These are phyloP conservation scores for Canariomyces notabilis DNA, from an alignment of 2,329 filamentous ascomycete species.

Conservation along the genomic window DNA sequence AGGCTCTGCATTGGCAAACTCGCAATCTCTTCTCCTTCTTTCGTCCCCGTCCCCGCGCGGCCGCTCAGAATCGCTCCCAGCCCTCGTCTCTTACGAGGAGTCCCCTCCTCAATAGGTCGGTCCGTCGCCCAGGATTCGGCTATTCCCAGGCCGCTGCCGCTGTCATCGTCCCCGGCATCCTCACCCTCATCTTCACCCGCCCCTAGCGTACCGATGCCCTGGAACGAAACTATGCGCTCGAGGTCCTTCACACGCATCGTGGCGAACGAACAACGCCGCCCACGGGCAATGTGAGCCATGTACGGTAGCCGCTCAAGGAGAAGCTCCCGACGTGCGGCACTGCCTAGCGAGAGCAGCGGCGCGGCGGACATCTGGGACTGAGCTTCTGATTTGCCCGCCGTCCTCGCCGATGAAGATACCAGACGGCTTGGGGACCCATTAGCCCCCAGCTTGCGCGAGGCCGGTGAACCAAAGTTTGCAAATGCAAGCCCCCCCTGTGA, in stretches of 20 bases:
- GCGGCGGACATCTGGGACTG: slow-evolving; percentile 16
- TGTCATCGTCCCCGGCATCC: slow-evolving; percentile 38
- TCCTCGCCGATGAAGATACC: slow-evolving; percentile 9
- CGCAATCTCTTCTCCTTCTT: slow-evolving; percentile 24
- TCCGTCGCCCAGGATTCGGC: slow-evolving; percentile 59
- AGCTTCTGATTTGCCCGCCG: slow-evolving; percentile 12
- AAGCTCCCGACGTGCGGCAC: slow-evolving; percentile 65
- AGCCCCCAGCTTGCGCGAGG: slow-evolving; percentile 7
- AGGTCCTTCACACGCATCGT: slow-evolving; percentile 50
- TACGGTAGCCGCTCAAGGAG: slow-evolving; percentile 85
- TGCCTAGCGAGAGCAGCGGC: slow-evolving; percentile 55
- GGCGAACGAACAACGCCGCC: slow-evolving; percentile 33
- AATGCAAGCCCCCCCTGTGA: not conserved
- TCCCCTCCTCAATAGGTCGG: slow-evolving; percentile 49
- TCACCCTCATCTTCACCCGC: slow-evolving; percentile 40
- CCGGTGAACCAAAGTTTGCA: slow-evolving; percentile 4
- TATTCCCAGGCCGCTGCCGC: slow-evolving; percentile 12
- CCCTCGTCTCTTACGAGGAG: slow-evolving; percentile 41
- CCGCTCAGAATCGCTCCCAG: slow-evolving; percentile 27
- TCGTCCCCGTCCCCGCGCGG: slow-evolving; percentile 19
- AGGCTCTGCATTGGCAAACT: slow-evolving; percentile 57
- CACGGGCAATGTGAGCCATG: slow-evolving; percentile 60
- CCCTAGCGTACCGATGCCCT: slow-evolving; percentile 46
- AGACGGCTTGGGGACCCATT: slow-evolving; percentile 5
- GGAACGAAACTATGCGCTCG: slow-evolving; percentile 64